phyloP scores from a whole-genome alignment of 495 filamentous ascomycete genomes.

The Aspergillus diversus region DNA sequence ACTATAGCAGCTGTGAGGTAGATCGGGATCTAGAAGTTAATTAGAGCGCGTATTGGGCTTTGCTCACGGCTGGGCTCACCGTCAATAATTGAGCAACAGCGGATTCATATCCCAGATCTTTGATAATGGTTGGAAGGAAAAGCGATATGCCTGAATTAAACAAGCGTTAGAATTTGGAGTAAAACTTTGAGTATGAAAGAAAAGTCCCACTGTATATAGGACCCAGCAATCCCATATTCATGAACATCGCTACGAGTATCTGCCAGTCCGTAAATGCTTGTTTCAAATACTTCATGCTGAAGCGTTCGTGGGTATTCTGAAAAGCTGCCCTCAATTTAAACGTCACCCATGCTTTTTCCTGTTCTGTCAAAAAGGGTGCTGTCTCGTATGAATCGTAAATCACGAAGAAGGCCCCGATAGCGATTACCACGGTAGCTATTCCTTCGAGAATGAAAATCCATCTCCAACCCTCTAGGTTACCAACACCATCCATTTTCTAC shows the following conservation, averaged over 20 bases:
- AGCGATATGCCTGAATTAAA: conserved; percentile 56
- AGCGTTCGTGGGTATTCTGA: not conserved
- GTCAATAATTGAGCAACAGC: conserved; percentile 71
- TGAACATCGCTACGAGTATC: conserved; percentile 64
- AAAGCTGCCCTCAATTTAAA: conserved; percentile 30
- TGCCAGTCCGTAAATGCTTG: conserved; percentile 73
- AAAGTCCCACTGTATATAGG: too few relatives aligned
- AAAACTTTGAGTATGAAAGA: too few relatives aligned
- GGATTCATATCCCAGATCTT: conserved; percentile 60
- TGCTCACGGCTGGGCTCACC: conserved; percentile 28
- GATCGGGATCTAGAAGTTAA: not conserved
- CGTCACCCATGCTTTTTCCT: conserved; percentile 15
- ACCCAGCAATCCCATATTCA: too few relatives aligned
- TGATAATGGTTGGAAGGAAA: conserved; percentile 74
- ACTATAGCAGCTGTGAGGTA: not conserved
- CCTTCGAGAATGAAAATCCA: conserved; percentile 78
- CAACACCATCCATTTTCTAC: conserved; percentile 65
- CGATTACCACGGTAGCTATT: conserved; percentile 60
- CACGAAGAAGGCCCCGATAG: conserved; percentile 53
- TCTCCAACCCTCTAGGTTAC: conserved; percentile 65
- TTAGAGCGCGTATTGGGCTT: too few relatives aligned
- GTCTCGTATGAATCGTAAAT: not conserved
- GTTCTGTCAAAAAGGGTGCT: not conserved
- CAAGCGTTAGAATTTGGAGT: too few relatives aligned
- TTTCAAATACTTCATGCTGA: conserved; percentile 52